These are phyloP conservation scores for Debaryomyces hansenii DNA, from an alignment of 805 yeast genomes.

Conservation along the genomic window DNA sequence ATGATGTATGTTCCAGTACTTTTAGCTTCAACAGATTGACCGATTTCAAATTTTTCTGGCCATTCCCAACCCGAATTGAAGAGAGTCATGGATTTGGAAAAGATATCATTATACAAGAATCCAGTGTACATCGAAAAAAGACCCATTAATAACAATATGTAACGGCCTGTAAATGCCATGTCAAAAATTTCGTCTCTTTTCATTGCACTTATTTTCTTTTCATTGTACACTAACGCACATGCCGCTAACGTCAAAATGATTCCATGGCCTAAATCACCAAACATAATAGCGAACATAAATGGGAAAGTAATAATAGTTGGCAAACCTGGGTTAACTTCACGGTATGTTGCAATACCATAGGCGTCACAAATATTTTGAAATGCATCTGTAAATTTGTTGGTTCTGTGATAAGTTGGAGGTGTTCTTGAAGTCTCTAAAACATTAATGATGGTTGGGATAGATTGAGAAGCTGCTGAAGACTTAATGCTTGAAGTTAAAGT, in stretches of 20 bases:
- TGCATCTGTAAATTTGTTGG: slow-evolving; percentile 92
- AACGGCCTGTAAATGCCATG: slow-evolving; percentile 94
- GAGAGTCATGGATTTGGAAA: slow-evolving; percentile 85
- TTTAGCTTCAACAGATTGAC: slow-evolving; percentile 68
- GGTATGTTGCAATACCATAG: slow-evolving; percentile 89
- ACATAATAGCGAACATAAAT: slow-evolving; percentile 98
- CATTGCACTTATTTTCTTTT: slow-evolving; percentile 63
- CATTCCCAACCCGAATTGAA: slow-evolving; percentile 92
- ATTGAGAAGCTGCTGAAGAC: slow-evolving; percentile 55
- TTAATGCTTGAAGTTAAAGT: slow-evolving; percentile 66
- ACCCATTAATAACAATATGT: slow-evolving; percentile 91
- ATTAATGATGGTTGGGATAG: slow-evolving; percentile 50
- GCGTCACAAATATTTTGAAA: slow-evolving; percentile 95
- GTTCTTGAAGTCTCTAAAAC: slow-evolving; percentile 72
- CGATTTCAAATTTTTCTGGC: slow-evolving; percentile 73
- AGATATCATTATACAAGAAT: slow-evolving; percentile 86
- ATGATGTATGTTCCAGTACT: slow-evolving; percentile 70
- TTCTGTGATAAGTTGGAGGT: slow-evolving; percentile 93
- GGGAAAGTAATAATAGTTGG: slow-evolving; percentile 96
- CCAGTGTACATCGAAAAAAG: slow-evolving; percentile 95
- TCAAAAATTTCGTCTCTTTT: slow-evolving; percentile 91
- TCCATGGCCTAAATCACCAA: slow-evolving; percentile 98
- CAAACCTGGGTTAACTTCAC: slow-evolving; percentile 94
- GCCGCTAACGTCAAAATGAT: slow-evolving; percentile 78
- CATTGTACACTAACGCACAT: slow-evolving; percentile 67